Evolutionary conservation across 371 early-diverging fungal genomes (phyloP).

Genomic region (Funneliformis caledonium): DNA sequence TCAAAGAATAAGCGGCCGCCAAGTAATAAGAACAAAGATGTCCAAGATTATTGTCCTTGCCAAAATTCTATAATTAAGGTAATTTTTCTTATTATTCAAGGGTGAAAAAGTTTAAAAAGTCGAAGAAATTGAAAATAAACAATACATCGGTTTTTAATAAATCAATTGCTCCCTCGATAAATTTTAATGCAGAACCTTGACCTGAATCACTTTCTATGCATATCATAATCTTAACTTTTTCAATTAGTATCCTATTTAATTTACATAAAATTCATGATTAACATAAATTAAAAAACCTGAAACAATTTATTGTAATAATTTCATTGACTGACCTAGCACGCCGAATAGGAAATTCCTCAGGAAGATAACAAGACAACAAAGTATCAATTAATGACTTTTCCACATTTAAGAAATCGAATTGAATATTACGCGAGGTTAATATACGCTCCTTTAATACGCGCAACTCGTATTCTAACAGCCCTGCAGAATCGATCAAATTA

Average conservation of each 20-base stretch:
- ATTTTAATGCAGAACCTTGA: background rate
- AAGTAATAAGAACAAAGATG: constrained; percentile 24
- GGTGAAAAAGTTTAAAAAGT: background rate
- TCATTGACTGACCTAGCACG: constrained; percentile 25
- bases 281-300: background rate
- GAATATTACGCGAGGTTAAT: background rate
- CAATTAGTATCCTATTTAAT: constrained; percentile 30
- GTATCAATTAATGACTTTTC: constrained; percentile 14
- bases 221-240: constrained; percentile 26
- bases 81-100: background rate
- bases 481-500: constrained; percentile 21
- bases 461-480: constrained; percentile 29
- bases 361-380: constrained; percentile 23
- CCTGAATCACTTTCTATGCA: background rate
- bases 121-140: background rate
- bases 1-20: constrained; percentile 37
- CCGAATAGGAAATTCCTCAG: constrained; percentile 26
- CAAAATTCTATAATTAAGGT: background rate
- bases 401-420: background rate
- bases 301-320: background rate
- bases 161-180: background rate
- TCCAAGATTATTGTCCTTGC: constrained; percentile 7
- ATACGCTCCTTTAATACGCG: constrained; percentile 14
- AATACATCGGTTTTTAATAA: constrained; percentile 33
- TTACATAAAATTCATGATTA: background rate